Evolutionary conservation across 768 basidiomycete genomes (phyloP), one percentile per base, ranked within the genome.

Genomic region (Trametes cingulata): DNA sequence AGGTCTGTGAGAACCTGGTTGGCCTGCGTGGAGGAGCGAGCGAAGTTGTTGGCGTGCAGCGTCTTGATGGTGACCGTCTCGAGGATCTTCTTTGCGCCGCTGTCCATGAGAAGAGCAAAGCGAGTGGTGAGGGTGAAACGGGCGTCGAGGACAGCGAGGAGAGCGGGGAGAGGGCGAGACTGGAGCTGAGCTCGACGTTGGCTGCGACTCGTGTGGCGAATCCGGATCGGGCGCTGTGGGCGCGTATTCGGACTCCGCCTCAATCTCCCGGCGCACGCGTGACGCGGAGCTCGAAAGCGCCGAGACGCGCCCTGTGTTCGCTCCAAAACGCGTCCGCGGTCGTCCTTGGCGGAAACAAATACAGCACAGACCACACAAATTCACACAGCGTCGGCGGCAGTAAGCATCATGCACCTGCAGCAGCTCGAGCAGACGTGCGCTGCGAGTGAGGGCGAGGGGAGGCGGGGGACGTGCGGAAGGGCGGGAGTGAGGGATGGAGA

Each of bases 41-140:
- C 84, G 74, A 94, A 93, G 62, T 80, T 80, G 64, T 92, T 85
- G 0, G 90, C 87, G 63, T 93, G 90, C 15, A 93, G 80, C 17
- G 89, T 87, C 55, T 85, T 82, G 70, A 85, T 79, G 1, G 84
- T 82, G 0, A 82, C 84, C 3, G 86, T 79, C 74, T 91, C 89
- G 60, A 91, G 78, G 56, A 90, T 71, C 67, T 83, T 87, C 61
- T 80, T 75, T 0, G 84, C 75, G 25, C 81, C 81, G 57, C 72
- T 70, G 61, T 88, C 84, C 85, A 84, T 85, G 60, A 55, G 39
- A 25, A 43, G 22, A 24, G 27, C 7, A 50, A 27, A 39, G 36
- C n/a, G n/a, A 43, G 27, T 5, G 40, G 17, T 12, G 35, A 36
- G 20, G 20, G 41, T 24, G 29, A 42, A 45, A n/a, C 24, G 19